phyloP scores from a whole-genome alignment of 2,329 filamentous ascomycete genomes.

The Venturia oleaginea region DNA sequence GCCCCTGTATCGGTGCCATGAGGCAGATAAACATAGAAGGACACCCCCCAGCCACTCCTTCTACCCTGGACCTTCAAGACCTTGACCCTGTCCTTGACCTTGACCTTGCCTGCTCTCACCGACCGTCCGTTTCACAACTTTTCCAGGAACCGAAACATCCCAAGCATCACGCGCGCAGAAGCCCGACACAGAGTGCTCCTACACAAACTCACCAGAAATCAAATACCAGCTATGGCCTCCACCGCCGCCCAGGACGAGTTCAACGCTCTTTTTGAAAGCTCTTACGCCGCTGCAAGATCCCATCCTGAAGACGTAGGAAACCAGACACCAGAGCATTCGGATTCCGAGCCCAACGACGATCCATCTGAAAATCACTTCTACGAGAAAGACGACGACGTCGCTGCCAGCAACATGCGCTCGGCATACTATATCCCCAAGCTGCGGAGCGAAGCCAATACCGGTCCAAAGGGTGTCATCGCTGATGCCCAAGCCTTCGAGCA shows the following conservation, averaged over 20 bases:
- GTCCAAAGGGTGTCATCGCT: slow-evolving; percentile 80
- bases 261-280: slow-evolving; percentile 37
- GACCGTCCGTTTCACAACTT: background rate
- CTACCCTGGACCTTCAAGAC: background rate
- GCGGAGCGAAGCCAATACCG: slow-evolving; percentile 61
- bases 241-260: slow-evolving; percentile 42
- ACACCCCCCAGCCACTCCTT: no score
- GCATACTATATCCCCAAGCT: slow-evolving; percentile 50
- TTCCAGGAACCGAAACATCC: background rate
- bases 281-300: slow-evolving; percentile 21
- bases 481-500: slow-evolving; percentile 70
- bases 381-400: slow-evolving; percentile 38
- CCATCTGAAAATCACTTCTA: slow-evolving; percentile 18
- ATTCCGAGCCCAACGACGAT: background rate
- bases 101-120: background rate
- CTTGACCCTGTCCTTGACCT: background rate
- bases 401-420: slow-evolving; percentile 40
- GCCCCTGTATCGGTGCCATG: no score
- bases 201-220: background rate
- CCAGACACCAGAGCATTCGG: slow-evolving; percentile 18
- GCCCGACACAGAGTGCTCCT: background rate
- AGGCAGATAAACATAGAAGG: no score
- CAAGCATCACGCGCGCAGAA: slow-evolving; percentile 5
- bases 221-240: slow-evolving; percentile 14
- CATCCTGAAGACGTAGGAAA: slow-evolving; percentile 38